Base-by-base conservation (phyloP, 768 basidiomycete species). In the Amanita subjunquillea region DNA sequence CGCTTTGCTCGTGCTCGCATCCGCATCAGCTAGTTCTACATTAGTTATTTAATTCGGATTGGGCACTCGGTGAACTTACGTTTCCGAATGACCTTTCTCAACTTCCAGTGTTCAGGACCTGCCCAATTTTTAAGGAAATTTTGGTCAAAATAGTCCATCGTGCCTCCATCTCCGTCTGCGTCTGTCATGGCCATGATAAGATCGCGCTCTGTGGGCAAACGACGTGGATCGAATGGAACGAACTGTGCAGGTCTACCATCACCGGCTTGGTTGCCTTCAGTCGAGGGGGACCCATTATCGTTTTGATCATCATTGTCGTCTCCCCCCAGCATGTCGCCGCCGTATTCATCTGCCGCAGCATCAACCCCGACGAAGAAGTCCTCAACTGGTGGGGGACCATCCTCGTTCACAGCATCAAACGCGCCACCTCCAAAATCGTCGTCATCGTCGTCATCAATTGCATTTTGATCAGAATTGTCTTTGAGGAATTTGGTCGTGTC, bases 91-190 rank as follows among this genome's bases (percentile, higher is more conserved):
- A 83, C 76, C 62, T 83, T 87, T 56, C 87, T 73, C 61, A 98
- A 66, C 65, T 95, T 98, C 95, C 96, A 99, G 63, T 99, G 96
- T 67, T 98, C 91, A 6, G 94, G 94, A 0, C 96, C 96, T 3
- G 96, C 96, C 96, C 96, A 99, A 59, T 95, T 95, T 75, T 90
- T 95, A 59, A 84, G 73, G 60, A 88, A 77, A 56, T 73, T 81
- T 60, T 83, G 78, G 65, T 98, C 94, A 63, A 98, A 96, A 66
- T 95, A 96, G 60, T 94, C 92, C 53, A 87, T 80, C 53, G 75
- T 78, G 2, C 76, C 81, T 3, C 70, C 73, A n/a, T 73, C 76
- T 6, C 66, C 72, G 56, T 77, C 71, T 2, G 71, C 77, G 47
- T 82, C 80, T 3, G 80, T 81, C 83, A 96, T 88, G 0, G 89